Conservation (phyloP, 1,284 basidiomycete species). For the Phellopilus nigrolimitatus region DNA sequence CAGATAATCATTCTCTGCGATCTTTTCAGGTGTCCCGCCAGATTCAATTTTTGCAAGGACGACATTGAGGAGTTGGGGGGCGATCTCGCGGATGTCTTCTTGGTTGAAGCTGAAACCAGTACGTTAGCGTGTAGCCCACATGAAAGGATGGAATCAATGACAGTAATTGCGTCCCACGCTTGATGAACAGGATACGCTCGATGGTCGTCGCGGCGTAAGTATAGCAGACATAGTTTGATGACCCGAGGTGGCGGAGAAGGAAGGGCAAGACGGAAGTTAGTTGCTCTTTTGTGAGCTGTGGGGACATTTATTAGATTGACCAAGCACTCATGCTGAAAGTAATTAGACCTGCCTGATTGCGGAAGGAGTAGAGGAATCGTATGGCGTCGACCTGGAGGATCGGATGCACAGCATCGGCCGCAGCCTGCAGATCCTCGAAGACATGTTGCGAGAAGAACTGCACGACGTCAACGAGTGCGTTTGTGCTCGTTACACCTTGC, state of each 20-base stretch:
- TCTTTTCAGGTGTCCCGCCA: constrained; percentile 85
- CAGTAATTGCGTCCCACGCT: constrained; percentile 66
- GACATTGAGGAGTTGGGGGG: constrained; percentile 71
- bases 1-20: constrained; percentile 96
- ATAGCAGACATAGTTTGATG: constrained; percentile 80
- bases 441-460: constrained; percentile 94
- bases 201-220: constrained; percentile 91
- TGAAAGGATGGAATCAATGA: constrained; percentile 34
- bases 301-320: not conserved
- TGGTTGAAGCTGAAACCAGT: constrained; percentile 65
- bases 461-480: constrained; percentile 89
- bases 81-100: constrained; percentile 81
- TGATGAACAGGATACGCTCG: constrained; percentile 86
- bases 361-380: constrained; percentile 89
- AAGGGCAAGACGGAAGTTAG: constrained; percentile 87
- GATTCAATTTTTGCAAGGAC: constrained; percentile 80
- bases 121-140: constrained; percentile 20
- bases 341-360: constrained; percentile 70
- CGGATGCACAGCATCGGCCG: constrained; percentile 68
- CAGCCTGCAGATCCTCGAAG: constrained; percentile 81
- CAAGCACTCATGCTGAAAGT: not conserved
- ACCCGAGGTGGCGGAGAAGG: constrained; percentile 80
- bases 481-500: constrained; percentile 93
- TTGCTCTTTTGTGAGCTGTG: constrained; percentile 94
- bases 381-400: constrained; percentile 97